Evolutionary conservation across 345 rosid species (phyloP).

Genomic region (Lepidium aucheri): DNA sequence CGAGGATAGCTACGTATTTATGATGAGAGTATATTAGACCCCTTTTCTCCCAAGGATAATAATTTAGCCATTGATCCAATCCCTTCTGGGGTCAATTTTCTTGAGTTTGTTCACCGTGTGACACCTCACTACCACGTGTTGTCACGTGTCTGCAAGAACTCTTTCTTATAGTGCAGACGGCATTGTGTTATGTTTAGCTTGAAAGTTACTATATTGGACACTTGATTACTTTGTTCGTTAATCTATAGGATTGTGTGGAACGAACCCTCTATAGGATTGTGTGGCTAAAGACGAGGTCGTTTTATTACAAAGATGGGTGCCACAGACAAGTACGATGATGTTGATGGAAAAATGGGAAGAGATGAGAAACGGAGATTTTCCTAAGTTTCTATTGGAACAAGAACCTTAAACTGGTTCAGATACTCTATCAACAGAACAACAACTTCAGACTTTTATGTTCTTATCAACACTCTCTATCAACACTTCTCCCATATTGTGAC

Average conservation of each 20-base stretch:
- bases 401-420: constrained; percentile 27
- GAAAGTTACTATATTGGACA: background rate
- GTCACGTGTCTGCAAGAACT: constrained; percentile 44
- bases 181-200: background rate
- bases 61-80: too few species aligned
- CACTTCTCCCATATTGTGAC: too few species aligned
- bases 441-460: too few species aligned
- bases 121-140: constrained; percentile 53
- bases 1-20: too few species aligned
- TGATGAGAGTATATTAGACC: too few species aligned
- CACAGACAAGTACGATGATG: constrained; percentile 41
- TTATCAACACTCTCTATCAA: too few species aligned
- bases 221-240: background rate
- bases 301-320: constrained; percentile 35
- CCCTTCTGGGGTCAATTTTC: constrained; percentile 22
- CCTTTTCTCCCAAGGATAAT: too few species aligned
- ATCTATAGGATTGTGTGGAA: background rate
- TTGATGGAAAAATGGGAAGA: constrained; percentile 67
- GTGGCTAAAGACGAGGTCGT: background rate
- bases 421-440: too few species aligned
- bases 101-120: constrained; percentile 38
- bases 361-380: constrained; percentile 27
- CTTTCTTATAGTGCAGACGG: background rate
- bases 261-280: background rate
- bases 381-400: background rate